phyloP scores from a whole-genome alignment of 768 basidiomycete genomes.

The Pleurotus giganteus region DNA sequence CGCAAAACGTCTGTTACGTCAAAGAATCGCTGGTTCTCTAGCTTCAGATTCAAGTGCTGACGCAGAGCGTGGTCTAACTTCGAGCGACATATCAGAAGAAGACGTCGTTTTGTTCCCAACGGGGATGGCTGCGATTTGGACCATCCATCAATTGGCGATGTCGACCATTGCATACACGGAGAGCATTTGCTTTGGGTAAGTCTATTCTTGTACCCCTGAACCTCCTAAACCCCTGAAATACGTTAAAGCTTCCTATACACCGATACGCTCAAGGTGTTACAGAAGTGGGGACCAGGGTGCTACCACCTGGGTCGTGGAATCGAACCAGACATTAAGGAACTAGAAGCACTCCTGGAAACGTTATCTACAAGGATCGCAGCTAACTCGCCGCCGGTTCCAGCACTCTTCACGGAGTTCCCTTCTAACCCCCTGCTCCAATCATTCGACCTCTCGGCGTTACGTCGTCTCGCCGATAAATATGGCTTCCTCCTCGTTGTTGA shows the following conservation, averaged over 20 bases:
- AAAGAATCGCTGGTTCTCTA: constrained; percentile 62
- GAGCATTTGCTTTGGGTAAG: constrained; percentile 93
- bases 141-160: constrained; percentile 72
- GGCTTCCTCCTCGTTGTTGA: constrained; percentile 89
- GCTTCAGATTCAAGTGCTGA: not conserved
- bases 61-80: not conserved
- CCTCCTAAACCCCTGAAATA: not conserved
- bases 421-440: constrained; percentile 93
- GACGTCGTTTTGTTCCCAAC: constrained; percentile 88
- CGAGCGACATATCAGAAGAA: constrained; percentile 58
- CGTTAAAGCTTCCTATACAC: constrained; percentile 83
- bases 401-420: constrained; percentile 92
- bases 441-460: constrained; percentile 70
- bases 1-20: constrained; percentile 75
- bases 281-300: constrained; percentile 96
- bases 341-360: constrained; percentile 59
- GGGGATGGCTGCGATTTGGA: constrained; percentile 96
- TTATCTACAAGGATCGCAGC: constrained; percentile 31
- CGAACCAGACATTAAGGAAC: constrained; percentile 68
- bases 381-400: constrained; percentile 59
- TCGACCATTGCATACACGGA: constrained; percentile 58
- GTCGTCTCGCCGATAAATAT: constrained; percentile 81
- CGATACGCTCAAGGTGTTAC: constrained; percentile 89
- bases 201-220: constrained; percentile 8
- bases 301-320: constrained; percentile 84